Evolutionary conservation across 2,329 filamentous ascomycete genomes (phyloP).

Genomic region (Cladosporium phlei): DNA sequence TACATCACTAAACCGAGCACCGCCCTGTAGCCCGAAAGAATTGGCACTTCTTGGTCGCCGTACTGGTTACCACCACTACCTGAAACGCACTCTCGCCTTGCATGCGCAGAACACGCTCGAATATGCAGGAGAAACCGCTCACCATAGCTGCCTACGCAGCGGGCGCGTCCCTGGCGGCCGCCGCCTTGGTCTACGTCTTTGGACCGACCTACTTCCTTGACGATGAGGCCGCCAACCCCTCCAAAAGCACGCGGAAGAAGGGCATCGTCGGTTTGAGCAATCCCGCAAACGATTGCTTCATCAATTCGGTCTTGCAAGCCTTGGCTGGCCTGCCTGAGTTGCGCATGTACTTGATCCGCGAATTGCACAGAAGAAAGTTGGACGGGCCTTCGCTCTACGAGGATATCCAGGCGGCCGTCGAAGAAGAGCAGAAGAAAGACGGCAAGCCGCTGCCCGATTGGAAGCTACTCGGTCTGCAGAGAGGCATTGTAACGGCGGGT

Average conservation of each 20-base stretch:
- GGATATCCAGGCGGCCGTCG: conserved; percentile 49
- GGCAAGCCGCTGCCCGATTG: conserved; percentile 38
- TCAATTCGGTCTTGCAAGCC: conserved; percentile 93
- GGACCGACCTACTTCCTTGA: conserved; percentile 96
- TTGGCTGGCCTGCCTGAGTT: conserved; percentile 86
- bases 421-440: conserved; percentile 55
- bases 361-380: conserved; percentile 76
- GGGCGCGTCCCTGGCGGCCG: conserved; percentile 88
- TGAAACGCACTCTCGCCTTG: not conserved
- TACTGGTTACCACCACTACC: not conserved
- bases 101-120: not conserved
- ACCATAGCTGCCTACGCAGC: conserved; percentile 90
- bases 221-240: conserved; percentile 59
- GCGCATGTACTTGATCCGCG: conserved; percentile 84
- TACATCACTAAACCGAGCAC: conserved; percentile 11
- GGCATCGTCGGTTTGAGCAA: conserved; percentile 85
- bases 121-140: conserved; percentile 76
- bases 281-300: conserved; percentile 76
- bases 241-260: conserved; percentile 64
- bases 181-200: conserved; percentile 95
- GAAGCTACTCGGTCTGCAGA: conserved; percentile 61
- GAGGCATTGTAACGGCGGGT: conserved; percentile 76
- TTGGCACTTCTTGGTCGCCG: not conserved
- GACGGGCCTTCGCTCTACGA: conserved; percentile 74
- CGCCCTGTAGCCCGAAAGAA: conserved; percentile 3